Evolutionary conservation across 2,329 filamentous ascomycete species (phyloP).

Genomic region (Xenosphaeropsis pyriputrescens): DNA sequence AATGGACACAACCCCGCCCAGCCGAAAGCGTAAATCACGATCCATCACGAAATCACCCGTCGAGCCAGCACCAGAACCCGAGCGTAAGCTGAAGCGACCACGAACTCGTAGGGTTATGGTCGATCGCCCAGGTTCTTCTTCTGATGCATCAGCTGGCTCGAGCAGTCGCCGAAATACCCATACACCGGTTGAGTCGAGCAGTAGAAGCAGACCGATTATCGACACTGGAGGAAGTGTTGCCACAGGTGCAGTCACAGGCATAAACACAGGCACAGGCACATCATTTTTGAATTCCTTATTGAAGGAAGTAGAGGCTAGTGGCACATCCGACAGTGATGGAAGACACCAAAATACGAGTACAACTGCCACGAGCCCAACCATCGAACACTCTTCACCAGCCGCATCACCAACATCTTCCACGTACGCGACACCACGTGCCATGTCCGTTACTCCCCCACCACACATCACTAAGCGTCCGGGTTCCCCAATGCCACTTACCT

Average conservation of each 20-base stretch:
- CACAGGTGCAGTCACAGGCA: conserved; percentile 29
- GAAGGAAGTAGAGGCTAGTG: conserved; percentile 67
- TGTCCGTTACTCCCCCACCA: conserved; percentile 57
- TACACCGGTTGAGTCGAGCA: conserved; percentile 6
- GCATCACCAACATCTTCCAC: conserved; percentile 51
- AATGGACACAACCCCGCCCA: conserved; percentile 35
- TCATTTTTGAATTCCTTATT: conserved; percentile 79
- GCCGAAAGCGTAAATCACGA: conserved; percentile 58
- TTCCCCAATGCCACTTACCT: conserved; percentile 56
- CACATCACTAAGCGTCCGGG: conserved; percentile 41
- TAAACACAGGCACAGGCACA: conserved; percentile 38
- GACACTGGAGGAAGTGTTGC: conserved; percentile 1
- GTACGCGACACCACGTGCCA: conserved; percentile 50
- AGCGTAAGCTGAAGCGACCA: conserved; percentile 77
- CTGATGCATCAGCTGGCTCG: conserved; percentile 22
- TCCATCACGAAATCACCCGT: conserved; percentile 59
- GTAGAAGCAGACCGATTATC: conserved; percentile 4
- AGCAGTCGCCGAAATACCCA: conserved; percentile 10
- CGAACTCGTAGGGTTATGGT: conserved; percentile 53
- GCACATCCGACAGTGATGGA: conserved; percentile 42
- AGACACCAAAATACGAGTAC: conserved; percentile 8
- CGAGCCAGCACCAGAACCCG: conserved; percentile 52
- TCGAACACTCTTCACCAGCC: conserved; percentile 44
- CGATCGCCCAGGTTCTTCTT: conserved; percentile 29
- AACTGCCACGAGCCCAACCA: conserved; percentile 16